Base-by-base conservation (phyloP, 305 asterid species). In the Withania somnifera region DNA sequence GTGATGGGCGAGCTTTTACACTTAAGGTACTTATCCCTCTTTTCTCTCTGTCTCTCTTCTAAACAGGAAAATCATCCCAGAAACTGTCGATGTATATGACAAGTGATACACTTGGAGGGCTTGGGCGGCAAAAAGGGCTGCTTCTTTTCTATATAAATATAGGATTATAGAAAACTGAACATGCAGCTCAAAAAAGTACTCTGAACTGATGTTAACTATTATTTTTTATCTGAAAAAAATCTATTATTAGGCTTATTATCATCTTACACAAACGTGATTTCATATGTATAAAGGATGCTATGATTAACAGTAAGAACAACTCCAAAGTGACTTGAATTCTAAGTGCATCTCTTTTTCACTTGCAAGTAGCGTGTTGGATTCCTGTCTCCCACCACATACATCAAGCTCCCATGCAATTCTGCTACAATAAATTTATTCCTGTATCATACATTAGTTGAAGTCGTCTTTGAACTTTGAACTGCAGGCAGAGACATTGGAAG, bases 1-100 rank as follows among this genome's bases (percentile, higher is more conserved):
- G 99, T 85, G 98, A 95, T 86, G 99, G 98, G 52, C 91, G 98
- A 60, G 98, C 99, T 68, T 96, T 96, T 90, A 96, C 98, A 81
- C 98, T 97, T 71, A 95, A 97, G 98, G 99, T 97, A 86, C 84
- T 17, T 47, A 15, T 73, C 58, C 32, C 42, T 6, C 60, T 26
- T 34, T 26, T 73, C 40, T 45, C 40, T 45, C 24, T 22, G 2
- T 47, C 79, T 47, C 58, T 45, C 79, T 73, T 73, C 60, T 73
- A 45, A 71, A 71, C 78, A 71, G 24, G 38, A 47, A 73, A 45
- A 47, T 26, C 17, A 73, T 24, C 26, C 13, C 15, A 73, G 60
- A 9, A 71, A 15, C 40, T 47, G 40, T 73, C 36, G 8, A 22
- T 69, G 57, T 0, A 73, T 26, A 60, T 73, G 57, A 47, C 60